Conservation (phyloP, 1,139 yeast genomes). For the Pichia norvegensis region DNA sequence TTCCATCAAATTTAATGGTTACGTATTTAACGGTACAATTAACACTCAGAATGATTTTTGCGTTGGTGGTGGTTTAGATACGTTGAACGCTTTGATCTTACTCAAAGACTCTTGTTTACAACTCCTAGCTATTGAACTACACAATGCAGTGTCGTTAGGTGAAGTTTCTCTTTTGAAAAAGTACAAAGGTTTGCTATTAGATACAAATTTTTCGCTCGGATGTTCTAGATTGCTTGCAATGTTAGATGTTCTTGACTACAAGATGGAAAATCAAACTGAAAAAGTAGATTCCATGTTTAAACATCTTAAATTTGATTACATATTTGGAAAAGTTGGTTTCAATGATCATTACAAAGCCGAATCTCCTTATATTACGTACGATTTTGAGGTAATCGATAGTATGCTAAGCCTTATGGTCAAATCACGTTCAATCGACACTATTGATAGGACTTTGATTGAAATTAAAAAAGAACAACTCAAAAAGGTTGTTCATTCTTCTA, state of each 20-base stretch:
- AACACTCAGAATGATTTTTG: conserved; percentile 31
- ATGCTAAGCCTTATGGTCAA: conserved; percentile 20
- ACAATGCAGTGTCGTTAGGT: conserved; percentile 44
- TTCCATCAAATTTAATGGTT: conserved; percentile 43
- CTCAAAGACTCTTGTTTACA: conserved; percentile 59
- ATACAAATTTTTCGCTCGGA: conserved; percentile 39
- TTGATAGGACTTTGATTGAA: conserved; percentile 14
- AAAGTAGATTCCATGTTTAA: conserved; percentile 30
- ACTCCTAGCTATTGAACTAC: conserved; percentile 66
- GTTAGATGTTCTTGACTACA: conserved; percentile 60
- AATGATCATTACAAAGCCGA: conserved; percentile 3
- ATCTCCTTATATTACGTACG: conserved; percentile 16
- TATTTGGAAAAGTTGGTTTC: conserved; percentile 18
- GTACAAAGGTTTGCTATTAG: conserved; percentile 48
- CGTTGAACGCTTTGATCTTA: conserved; percentile 54
- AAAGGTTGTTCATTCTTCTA: conserved; percentile 36
- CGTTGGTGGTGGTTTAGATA: conserved; percentile 37
- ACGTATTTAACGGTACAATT: conserved; percentile 37
- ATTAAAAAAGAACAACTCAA: conserved; percentile 19
- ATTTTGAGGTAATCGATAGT: conserved; percentile 23
- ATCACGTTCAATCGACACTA: conserved; percentile 17
- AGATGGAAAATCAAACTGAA: conserved; percentile 33
- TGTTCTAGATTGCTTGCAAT: conserved; percentile 61
- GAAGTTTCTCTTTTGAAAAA: conserved; percentile 48
- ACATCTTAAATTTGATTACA: conserved; percentile 32